These are phyloP conservation scores for Penicilliopsis zonata DNA, from an alignment of 495 filamentous ascomycete genomes.

Conservation along the genomic window DNA sequence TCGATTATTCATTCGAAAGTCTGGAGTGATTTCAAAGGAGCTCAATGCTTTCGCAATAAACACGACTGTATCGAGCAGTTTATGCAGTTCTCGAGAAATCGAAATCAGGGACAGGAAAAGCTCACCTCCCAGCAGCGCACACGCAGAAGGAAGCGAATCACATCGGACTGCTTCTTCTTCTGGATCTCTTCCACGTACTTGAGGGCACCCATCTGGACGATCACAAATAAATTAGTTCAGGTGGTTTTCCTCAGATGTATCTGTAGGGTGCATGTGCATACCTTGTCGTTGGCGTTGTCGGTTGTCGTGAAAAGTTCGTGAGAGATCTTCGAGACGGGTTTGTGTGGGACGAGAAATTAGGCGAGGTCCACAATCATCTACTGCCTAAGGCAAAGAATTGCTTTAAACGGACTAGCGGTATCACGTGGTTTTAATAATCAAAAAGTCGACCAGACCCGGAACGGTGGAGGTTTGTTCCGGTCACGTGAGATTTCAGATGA, in stretches of 20 bases:
- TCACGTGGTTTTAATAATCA: no score
- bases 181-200: constrained; percentile 99
- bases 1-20: no score
- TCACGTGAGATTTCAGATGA: no score
- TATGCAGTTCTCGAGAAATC: constrained; percentile 36
- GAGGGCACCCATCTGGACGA: constrained; percentile 70
- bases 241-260: background rate
- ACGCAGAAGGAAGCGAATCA: constrained; percentile 97
- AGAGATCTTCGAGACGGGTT: constrained; percentile 23
- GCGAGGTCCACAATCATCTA: no score
- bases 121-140: constrained; percentile 99
- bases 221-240: constrained; percentile 11
- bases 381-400: no score
- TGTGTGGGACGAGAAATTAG: constrained; percentile 41
- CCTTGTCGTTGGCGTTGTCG: constrained; percentile 40
- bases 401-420: no score
- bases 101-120: constrained; percentile 31
- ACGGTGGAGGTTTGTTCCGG: no score
- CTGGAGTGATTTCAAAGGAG: no score
- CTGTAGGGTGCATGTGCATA: constrained; percentile 12
- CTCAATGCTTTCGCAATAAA: no score
- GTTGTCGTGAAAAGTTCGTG: constrained; percentile 36
- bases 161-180: constrained; percentile 99
- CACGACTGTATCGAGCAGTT: no score
- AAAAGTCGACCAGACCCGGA: no score